Conservation (phyloP, 2,329 filamentous ascomycete species). For the Monascus ruber region DNA sequence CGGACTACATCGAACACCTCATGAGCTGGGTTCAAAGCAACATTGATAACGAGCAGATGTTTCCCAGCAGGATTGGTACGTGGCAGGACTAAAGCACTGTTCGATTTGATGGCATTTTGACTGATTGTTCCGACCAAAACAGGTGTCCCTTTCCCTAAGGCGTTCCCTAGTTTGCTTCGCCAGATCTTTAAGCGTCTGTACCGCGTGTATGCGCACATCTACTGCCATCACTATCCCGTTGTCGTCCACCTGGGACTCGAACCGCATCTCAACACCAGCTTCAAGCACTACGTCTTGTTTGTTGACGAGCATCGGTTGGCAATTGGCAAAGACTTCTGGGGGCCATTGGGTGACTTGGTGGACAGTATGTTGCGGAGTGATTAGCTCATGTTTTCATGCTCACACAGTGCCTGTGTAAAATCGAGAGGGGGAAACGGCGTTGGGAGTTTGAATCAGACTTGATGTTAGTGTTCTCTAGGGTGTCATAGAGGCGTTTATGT, state of each 20-base stretch:
- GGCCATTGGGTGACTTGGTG: slow-evolving; percentile 84
- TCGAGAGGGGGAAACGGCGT: slow-evolving; percentile 4
- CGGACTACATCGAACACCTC: slow-evolving; percentile 93
- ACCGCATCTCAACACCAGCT: slow-evolving; percentile 95
- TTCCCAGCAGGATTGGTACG: slow-evolving; percentile 81
- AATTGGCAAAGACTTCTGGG: slow-evolving; percentile 94
- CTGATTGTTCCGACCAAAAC: slow-evolving; percentile 1
- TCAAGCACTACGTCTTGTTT: slow-evolving; percentile 99
- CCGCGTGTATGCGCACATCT: slow-evolving; percentile 96
- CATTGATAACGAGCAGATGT: slow-evolving; percentile 89
- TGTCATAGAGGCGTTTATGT: not conserved
- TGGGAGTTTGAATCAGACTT: slow-evolving; percentile 6
- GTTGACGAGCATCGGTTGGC: slow-evolving; percentile 92
- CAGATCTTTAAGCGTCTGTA: slow-evolving; percentile 99
- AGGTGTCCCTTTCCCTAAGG: slow-evolving; percentile 90
- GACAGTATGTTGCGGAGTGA: slow-evolving; percentile 97
- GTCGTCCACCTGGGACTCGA: slow-evolving; percentile 90
- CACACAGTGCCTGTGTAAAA: not conserved
- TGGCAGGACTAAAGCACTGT: slow-evolving; percentile 1
- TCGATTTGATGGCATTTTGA: not conserved
- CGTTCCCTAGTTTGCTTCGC: slow-evolving; percentile 75
- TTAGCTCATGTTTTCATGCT: slow-evolving; percentile 25
- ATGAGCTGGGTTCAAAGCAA: slow-evolving; percentile 95
- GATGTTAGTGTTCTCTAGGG: slow-evolving; percentile 1
- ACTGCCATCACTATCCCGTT: slow-evolving; percentile 98